Evolutionary conservation across 2,329 filamentous ascomycete genomes (phyloP), one percentile per base, ranked within the genome.

Genomic region (Sodiomyces alkalinus): DNA sequence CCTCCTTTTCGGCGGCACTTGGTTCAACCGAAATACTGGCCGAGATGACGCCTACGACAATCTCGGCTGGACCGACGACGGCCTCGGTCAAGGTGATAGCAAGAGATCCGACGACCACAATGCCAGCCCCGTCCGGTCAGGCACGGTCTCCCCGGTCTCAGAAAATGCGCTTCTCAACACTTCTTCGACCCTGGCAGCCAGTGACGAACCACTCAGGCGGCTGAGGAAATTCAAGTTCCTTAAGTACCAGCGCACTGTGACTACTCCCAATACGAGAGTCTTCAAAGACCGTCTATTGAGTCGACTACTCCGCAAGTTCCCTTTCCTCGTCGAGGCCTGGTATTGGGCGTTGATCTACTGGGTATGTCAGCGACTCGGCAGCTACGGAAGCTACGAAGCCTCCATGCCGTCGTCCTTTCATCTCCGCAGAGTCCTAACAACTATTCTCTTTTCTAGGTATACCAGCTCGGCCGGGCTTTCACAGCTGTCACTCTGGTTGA

Each of bases 291-390:
- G 68, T 26, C 50, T 75, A 9, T 54, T 79, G 28, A 78, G 72
- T 44, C 61, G 75, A 4, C 39, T 82, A 19, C 59, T 82, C 10
- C 60, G 60, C 32, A 74, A 68, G 43, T 70, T 80, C 38, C 78
- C 79, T 1, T 83, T 83, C 44, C 48, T 82, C 17, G 72, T 74
- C 2, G 79, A 83, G 49, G 74, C 68, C 22, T 82, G 76, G 75
- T 82, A 82, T 41, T 82, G 77, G 77, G 69, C 72, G 3, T 53
- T 80, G 36, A 74, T 82, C 28, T 82, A 82, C 54, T 82, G 77
- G 75, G 76, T 80, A 62, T 41, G 65, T 45, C 17, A n/a, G 30
- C n/a, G 11, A n/a, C 3, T n/a, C n/a, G n/a, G n/a, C n/a, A n/a
- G n/a, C n/a, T n/a, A n/a, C n/a, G n/a, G n/a, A n/a, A 8, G 7